A percentile compares a stretch with the other conserved stretches of the same genome.
These are phyloP conservation scores for Debaryomyces nepalensis DNA, from an alignment of 1,139 yeast genomes.

Conservation along the genomic window DNA sequence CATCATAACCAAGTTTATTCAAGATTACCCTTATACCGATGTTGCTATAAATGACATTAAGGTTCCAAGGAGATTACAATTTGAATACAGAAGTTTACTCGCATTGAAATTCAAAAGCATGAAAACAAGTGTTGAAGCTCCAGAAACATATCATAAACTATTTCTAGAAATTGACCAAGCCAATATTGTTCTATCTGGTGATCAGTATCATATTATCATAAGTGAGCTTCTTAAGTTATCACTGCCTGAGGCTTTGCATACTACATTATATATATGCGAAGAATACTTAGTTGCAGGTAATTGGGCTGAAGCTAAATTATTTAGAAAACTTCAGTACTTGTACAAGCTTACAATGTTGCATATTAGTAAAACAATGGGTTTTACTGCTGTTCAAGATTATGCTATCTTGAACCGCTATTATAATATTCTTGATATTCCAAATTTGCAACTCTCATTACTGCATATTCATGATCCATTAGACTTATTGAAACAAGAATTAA, in stretches of 20 bases:
- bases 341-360: conserved; percentile 31
- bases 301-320: conserved; percentile 32
- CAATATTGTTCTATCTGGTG: conserved; percentile 25
- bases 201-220: conserved; percentile 25
- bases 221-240: conserved; percentile 20
- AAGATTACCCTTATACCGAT: conserved; percentile 24
- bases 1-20: conserved; percentile 20
- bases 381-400: conserved; percentile 23
- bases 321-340: conserved; percentile 28
- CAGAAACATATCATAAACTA: conserved; percentile 19
- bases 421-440: conserved; percentile 22
- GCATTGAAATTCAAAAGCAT: conserved; percentile 23
- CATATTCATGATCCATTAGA: conserved; percentile 10
- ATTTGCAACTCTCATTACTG: conserved; percentile 14
- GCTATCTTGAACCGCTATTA: conserved; percentile 35
- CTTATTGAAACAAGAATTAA: conserved; percentile 17
- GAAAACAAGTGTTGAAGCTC: conserved; percentile 11
- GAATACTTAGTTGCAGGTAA: conserved; percentile 35
- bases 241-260: conserved; percentile 18
- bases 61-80: conserved; percentile 27
- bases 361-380: conserved; percentile 21
- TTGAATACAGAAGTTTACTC: conserved; percentile 25
- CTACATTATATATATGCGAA: conserved; percentile 33
- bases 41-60: conserved; percentile 14
- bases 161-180: conserved; percentile 13